Conservation (phyloP, 805 yeast genomes). For the Ogataea zsoltii region DNA sequence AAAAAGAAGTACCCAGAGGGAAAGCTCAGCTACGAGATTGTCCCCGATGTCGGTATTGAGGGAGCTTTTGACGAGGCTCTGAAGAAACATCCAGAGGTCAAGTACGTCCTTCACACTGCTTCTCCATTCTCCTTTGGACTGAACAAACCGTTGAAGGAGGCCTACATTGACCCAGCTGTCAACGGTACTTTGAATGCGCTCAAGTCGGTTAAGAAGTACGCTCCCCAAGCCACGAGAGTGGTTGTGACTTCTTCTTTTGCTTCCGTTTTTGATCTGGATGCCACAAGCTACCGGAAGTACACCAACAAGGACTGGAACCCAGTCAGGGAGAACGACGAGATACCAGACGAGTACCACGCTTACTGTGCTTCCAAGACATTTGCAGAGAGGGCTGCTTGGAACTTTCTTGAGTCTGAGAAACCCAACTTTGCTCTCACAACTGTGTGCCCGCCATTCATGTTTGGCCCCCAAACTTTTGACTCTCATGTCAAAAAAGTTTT, state of each 20-base stretch:
- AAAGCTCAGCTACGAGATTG: conserved; percentile 33
- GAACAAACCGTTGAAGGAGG: conserved; percentile 41
- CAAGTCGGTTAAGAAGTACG: conserved; percentile 39
- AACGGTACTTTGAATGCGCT: conserved; percentile 47
- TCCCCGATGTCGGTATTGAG: conserved; percentile 32
- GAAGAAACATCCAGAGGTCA: conserved; percentile 36
- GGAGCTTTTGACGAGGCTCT: conserved; percentile 51
- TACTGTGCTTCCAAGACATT: conserved; percentile 41
- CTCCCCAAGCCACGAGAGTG: conserved; percentile 41
- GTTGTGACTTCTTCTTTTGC: conserved; percentile 56
- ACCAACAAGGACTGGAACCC: conserved; percentile 39
- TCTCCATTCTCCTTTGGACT: conserved; percentile 36
- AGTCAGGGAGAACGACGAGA: conserved; percentile 24
- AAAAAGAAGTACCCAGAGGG: conserved; percentile 17
- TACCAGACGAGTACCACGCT: conserved; percentile 31
- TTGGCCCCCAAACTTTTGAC: conserved; percentile 48
- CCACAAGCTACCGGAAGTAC: conserved; percentile 14
- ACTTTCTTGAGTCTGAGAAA: conserved; percentile 34
- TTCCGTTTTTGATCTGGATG: conserved; percentile 32
- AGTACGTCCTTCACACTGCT: conserved; percentile 41
- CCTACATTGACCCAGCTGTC: conserved; percentile 47
- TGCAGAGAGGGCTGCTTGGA: conserved; percentile 48
- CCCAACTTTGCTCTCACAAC: conserved; percentile 36
- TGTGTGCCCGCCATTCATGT: conserved; percentile 38
- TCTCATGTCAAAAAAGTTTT: conserved; percentile 19